Evolutionary conservation across 208 protist genomes (phyloP).

Genomic region (Trichomonas tenax): DNA sequence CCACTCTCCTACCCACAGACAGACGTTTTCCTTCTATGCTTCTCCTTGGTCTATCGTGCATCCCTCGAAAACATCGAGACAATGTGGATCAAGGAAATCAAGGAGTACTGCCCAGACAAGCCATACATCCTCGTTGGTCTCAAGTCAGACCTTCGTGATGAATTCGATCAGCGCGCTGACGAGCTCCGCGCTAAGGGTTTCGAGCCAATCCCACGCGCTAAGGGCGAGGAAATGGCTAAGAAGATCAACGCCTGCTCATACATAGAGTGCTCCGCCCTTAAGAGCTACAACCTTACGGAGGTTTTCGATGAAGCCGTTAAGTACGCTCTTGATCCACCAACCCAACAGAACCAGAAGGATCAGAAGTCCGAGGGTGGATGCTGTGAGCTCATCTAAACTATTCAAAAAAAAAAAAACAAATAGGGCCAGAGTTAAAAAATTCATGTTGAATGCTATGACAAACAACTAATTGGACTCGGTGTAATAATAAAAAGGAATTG

Average conservation of each 20-base stretch:
- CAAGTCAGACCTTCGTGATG: background rate
- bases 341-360: background rate
- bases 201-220: background rate
- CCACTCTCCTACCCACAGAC: slow-evolving; percentile 1
- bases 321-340: background rate
- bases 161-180: background rate
- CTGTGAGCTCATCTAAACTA: background rate
- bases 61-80: background rate
- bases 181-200: background rate
- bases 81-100: background rate
- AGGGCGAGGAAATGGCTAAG: background rate
- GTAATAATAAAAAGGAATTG: background rate
- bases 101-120: background rate
- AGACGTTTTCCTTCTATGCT: slow-evolving; percentile 8
- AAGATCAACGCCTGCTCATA: background rate
- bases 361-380: background rate
- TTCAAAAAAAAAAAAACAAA: background rate
- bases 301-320: background rate
- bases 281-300: background rate
- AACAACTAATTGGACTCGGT: background rate
- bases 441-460: background rate
- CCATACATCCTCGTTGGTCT: background rate
- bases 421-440: background rate
- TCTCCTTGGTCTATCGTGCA: background rate
- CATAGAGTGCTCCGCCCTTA: background rate